Evolutionary conservation across 257 asterid species (phyloP), one percentile per base, ranked within the genome.

Genomic region (Fraxinus excelsior): DNA sequence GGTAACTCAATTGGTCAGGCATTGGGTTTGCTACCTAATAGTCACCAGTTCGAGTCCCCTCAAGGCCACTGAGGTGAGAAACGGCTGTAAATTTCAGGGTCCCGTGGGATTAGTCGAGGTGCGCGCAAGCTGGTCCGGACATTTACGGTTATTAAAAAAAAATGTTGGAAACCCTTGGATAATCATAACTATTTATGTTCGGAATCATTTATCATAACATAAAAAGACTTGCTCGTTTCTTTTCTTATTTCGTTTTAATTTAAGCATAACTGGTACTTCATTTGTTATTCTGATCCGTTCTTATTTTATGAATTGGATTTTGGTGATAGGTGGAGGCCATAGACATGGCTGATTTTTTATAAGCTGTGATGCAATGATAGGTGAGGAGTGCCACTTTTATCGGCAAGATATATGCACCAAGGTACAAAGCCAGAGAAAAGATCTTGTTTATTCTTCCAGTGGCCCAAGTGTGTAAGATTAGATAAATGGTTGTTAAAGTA

Each of bases 251-350:
- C n/a, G 3, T 42, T 12, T 35, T 29, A 16, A 40, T 65, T n/a
- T 65, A 26, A 16, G n/a, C 1, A 2, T 19, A 64, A 38, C 14
- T 6, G 19, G 6, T 74, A 2, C 40, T 13, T 44, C 34, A 42
- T 29, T 9, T 21, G 34, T 12, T 19, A 40, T 26, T n/a, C 18
- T 38, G 11, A 62, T 40, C 14, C 40, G 51, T 32, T 32, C 35
- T 32, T 32, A 75, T 19, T 44, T 2, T 70, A 8, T 21, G 16
- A 56, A 18, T 67, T 38, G 1, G 38, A 56, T 56, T 79, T 66
- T 76, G 40, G 65, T 28, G 69, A 74, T 80, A 84, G 90, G 85
- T 72, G 91, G 87, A 67, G 88, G 87, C 1, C 85, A 83, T 12
- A 87, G 90, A 5, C 88, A 88, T 68, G 89, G 90, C 38, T 85